Conservation (phyloP, 208 protist genomes). For the Leptomonas pyrrhocoris region DNA sequence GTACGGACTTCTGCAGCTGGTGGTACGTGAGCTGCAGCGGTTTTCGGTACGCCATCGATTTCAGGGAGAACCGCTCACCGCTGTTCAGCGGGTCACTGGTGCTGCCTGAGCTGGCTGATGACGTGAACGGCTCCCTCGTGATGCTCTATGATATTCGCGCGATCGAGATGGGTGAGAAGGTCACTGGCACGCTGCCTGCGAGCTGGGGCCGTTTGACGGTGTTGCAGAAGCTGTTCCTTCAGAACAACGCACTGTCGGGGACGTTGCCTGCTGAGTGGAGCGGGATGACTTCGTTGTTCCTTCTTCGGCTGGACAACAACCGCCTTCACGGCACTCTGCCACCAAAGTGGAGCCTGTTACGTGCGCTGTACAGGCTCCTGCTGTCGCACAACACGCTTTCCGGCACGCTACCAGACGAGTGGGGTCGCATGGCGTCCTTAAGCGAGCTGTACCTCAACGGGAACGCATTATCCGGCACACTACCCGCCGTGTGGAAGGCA, state of each 20-base stretch:
- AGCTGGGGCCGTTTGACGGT: too few species aligned
- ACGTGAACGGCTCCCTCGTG: too few species aligned
- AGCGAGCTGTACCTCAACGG: not conserved
- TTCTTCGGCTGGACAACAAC: too few species aligned
- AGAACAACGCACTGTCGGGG: too few species aligned
- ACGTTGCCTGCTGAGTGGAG: too few species aligned
- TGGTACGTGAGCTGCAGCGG: too few species aligned
- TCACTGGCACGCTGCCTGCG: constrained; percentile 5
- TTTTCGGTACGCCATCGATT: not conserved
- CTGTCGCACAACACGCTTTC: not conserved
- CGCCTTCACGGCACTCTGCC: too few species aligned
- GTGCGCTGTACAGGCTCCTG: not conserved
- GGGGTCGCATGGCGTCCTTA: not conserved
- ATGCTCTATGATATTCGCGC: not conserved
- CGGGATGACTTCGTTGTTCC: too few species aligned
- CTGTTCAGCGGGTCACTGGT: not conserved
- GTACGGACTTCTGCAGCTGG: too few species aligned
- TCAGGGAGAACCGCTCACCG: not conserved
- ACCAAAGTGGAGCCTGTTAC: not conserved
- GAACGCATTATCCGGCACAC: not conserved
- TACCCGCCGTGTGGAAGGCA: not conserved
- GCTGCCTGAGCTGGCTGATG: too few species aligned
- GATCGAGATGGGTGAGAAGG: not conserved
- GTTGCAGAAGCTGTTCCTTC: too few species aligned
- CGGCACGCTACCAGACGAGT: not conserved